These are phyloP conservation scores for Hibiscus syriacus DNA, from an alignment of 345 rosid genomes.

Conservation along the genomic window DNA sequence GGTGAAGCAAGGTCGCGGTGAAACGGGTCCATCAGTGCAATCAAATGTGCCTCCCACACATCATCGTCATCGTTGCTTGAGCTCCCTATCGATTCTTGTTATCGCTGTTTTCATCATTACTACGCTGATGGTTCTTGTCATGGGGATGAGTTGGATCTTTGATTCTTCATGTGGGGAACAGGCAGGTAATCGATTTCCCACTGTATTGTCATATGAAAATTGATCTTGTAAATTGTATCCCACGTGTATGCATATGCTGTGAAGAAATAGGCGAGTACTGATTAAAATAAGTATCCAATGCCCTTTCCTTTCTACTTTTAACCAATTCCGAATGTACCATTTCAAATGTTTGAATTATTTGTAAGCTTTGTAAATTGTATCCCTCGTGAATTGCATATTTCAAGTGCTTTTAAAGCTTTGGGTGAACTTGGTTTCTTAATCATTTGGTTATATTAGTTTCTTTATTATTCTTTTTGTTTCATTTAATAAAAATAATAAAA, in stretches of 20 bases:
- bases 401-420: too few species aligned
- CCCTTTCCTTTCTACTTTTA: too few species aligned
- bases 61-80: neutral
- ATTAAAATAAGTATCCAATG: neutral
- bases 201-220: neutral
- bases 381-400: too few species aligned
- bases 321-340: too few species aligned
- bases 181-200: neutral
- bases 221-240: neutral
- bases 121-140: neutral
- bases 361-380: too few species aligned
- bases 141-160: conserved; percentile 11
- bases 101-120: conserved; percentile 15
- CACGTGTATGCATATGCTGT: neutral
- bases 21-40: conserved; percentile 8
- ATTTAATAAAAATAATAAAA: too few species aligned
- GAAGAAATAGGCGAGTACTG: neutral
- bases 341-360: too few species aligned
- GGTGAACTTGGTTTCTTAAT: too few species aligned
- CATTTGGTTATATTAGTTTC: too few species aligned
- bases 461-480: too few species aligned
- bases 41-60: neutral
- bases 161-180: neutral
- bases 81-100: conserved; percentile 1
- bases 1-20: neutral